phyloP scores from a whole-genome alignment of 805 yeast genomes.

The Lipomyces anomalus region DNA sequence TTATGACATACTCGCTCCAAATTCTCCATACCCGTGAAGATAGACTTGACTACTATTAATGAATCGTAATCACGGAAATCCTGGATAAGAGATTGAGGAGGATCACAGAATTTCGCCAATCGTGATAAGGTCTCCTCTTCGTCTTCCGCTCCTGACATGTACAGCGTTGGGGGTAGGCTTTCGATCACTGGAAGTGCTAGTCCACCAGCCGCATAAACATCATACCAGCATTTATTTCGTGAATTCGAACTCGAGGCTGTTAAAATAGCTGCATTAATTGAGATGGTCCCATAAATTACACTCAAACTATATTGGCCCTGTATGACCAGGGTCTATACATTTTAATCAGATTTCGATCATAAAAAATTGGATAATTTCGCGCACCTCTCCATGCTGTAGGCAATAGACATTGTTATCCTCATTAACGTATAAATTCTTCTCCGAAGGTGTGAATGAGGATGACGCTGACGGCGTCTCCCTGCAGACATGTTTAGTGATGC shows the following conservation, averaged over 20 bases:
- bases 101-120: no score
- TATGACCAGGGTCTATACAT: constrained; percentile 23
- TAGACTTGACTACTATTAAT: constrained; percentile 22
- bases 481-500: neutral
- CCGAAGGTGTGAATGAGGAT: neutral
- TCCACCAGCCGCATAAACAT: constrained; percentile 23
- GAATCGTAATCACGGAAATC: constrained; percentile 17
- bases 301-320: constrained; percentile 30
- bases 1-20: constrained; percentile 2
- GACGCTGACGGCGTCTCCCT: neutral
- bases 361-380: no score
- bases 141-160: no score
- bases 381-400: neutral
- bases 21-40: constrained; percentile 3
- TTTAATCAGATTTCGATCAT: neutral
- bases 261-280: constrained; percentile 28
- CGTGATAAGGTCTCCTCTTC: no score
- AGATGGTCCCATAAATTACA: constrained; percentile 31
- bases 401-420: neutral
- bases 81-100: no score
- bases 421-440: neutral
- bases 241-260: constrained; percentile 17
- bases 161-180: no score
- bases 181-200: constrained; percentile 23
- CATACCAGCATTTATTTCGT: no score